Percentiles rank a stretch among this genome's conserved stretches.
Conservation (phyloP, 2,329 filamentous ascomycete genomes). For the Ciborinia camelliae region DNA sequence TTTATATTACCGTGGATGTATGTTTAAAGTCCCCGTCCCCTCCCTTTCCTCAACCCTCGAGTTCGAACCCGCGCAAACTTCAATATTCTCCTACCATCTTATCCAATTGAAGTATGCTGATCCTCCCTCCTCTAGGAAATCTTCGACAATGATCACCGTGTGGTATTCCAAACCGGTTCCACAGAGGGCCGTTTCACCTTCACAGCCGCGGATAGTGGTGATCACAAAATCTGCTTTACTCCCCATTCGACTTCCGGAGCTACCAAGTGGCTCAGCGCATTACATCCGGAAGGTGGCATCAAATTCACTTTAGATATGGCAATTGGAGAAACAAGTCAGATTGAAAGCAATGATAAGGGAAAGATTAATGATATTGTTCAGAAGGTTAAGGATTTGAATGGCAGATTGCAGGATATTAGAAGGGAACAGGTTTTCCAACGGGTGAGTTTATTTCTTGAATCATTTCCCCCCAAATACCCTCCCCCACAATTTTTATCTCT, state of each 20-base stretch:
- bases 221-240: constrained; percentile 93
- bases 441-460: constrained; percentile 52
- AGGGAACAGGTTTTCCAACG: constrained; percentile 96
- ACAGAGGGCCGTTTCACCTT: constrained; percentile 87
- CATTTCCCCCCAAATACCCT: not conserved
- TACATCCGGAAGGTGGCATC: constrained; percentile 68
- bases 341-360: constrained; percentile 88
- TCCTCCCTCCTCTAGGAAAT: constrained; percentile 63
- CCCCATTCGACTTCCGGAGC: constrained; percentile 70
- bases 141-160: constrained; percentile 96
- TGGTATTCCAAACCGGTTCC: constrained; percentile 80
- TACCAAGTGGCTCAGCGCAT: constrained; percentile 67
- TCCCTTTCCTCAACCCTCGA: constrained; percentile 18
- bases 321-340: constrained; percentile 90
- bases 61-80: constrained; percentile 17
- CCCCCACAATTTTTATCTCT: not conserved
- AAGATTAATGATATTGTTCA: constrained; percentile 88
- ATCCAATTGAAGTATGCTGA: not conserved
- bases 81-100: too few relatives aligned
- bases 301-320: constrained; percentile 84
- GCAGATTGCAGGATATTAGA: constrained; percentile 79
- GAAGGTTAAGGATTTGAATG: constrained; percentile 86
- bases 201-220: constrained; percentile 87
- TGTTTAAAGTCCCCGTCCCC: constrained; percentile 32
- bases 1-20: constrained; percentile 89